Evolutionary conservation across 2,329 filamentous ascomycete genomes (phyloP), one percentile per base, ranked within the genome.

Genomic region (Trichoderma atroviride): DNA sequence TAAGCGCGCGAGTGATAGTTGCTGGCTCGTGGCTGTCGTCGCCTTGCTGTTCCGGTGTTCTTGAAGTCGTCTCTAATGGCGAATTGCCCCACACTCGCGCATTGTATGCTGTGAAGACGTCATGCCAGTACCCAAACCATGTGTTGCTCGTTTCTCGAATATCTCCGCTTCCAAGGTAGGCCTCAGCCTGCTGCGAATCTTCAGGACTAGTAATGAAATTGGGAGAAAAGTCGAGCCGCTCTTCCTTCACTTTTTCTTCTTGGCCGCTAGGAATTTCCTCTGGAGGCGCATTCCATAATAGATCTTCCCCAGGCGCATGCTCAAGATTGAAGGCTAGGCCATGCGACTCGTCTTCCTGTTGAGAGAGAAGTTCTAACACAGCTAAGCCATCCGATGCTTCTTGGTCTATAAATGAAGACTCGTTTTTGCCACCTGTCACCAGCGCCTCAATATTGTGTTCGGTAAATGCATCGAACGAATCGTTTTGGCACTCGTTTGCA

Each of bases 81-180:
- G 27, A 47, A 66, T 47, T 58, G 11, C 63, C 63, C 63, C 63
- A 66, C 33, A 66, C 52, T 31, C 53, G 63, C 7, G 63, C 63
- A 58, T 66, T 66, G 35, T 66, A 66, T 19, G 52, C 19, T 27
- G 63, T 57, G 29, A 66, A 66, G 19, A 66, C 63, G 13, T 33
- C 52, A 35, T 56, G 16, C 63, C 63, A 66, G 27, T 66, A 47
- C 24, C 27, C 50, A 19, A 58, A 2, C 63, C 63, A 66, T 33
- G 63, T 66, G 22, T 19, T 47, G 19, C 53, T 31, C 13, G 63
- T 55, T 22, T 58, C 53, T 33, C 24, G 52, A 14, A 35, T 50
- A 31, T 58, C 50, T 27, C 24, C 37, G 10, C n/a, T 58, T 19
- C 63, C 63, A 35, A 66, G 37, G 14, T 66, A 66, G 5, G n/a